Percentiles rank a stretch among this genome's conserved stretches.
Evolutionary conservation across 306 rosid species (phyloP).

Genomic region (Astragalus glycyphyllos): DNA sequence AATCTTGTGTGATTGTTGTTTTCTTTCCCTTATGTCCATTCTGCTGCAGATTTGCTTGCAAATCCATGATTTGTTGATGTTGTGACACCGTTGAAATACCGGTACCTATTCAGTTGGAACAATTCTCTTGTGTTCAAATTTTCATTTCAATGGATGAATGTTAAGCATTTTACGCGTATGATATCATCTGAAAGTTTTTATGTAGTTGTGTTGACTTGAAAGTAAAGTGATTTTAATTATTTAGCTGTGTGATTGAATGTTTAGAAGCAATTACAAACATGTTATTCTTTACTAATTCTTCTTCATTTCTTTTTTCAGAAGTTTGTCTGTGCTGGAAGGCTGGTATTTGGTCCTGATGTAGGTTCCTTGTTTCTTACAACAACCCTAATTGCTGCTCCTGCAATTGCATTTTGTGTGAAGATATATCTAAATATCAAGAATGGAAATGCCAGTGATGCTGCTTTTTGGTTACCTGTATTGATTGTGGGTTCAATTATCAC

Average conservation of each 20-base stretch:
- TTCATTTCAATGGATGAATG: slow-evolving; percentile 21
- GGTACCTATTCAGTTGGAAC: slow-evolving; percentile 22
- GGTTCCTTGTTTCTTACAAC: slow-evolving; percentile 75
- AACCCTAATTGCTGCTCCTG: slow-evolving; percentile 72
- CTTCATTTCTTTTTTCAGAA: slow-evolving; percentile 59
- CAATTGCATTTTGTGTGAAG: slow-evolving; percentile 74
- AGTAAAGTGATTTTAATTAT: slow-evolving; percentile 7
- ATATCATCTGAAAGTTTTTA: slow-evolving; percentile 22
- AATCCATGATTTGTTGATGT: slow-evolving; percentile 23
- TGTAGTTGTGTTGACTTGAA: slow-evolving; percentile 31
- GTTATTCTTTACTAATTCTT: slow-evolving; percentile 46
- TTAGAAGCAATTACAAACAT: slow-evolving; percentile 17
- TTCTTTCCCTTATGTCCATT: not conserved
- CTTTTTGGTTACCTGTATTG: slow-evolving; percentile 61
- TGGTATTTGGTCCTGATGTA: slow-evolving; percentile 92
- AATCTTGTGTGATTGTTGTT: slow-evolving; percentile 21
- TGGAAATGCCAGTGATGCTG: not conserved
- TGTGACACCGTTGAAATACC: slow-evolving; percentile 32
- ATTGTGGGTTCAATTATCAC: slow-evolving; percentile 59
- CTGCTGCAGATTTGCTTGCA: slow-evolving; percentile 8
- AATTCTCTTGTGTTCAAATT: slow-evolving; percentile 20
- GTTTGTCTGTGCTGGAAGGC: slow-evolving; percentile 88
- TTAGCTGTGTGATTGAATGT: slow-evolving; percentile 25
- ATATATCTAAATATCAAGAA: slow-evolving; percentile 50
- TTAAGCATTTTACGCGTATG: slow-evolving; percentile 25